Conservation (phyloP, 441 rosid genomes). For the Cnidoscolus chayamansa region DNA sequence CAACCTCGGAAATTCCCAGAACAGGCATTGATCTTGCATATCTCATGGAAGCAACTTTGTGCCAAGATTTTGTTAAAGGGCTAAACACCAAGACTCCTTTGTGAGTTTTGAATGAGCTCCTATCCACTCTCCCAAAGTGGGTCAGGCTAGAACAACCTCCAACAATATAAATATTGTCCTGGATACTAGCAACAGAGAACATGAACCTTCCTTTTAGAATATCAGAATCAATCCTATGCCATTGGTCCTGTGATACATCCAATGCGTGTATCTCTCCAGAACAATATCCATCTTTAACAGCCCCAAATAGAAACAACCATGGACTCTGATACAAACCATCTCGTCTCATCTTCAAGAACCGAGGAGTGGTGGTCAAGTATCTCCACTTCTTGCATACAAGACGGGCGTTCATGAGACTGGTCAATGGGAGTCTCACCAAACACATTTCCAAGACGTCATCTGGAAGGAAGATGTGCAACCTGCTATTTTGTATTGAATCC, state of each 20-base stretch:
- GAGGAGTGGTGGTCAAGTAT: constrained; percentile 56
- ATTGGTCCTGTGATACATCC: constrained; percentile 68
- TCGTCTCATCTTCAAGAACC: constrained; percentile 68
- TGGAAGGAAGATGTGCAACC: constrained; percentile 70
- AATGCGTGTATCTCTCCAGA: constrained; percentile 77
- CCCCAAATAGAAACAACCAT: constrained; percentile 87
- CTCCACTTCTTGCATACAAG: constrained; percentile 97
- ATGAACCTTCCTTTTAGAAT: constrained; percentile 73
- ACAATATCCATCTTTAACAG: constrained; percentile 73
- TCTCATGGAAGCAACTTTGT: constrained; percentile 75
- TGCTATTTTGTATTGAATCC: constrained; percentile 41
- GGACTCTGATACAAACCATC: constrained; percentile 69
- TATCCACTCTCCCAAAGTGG: constrained; percentile 63
- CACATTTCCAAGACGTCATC: constrained; percentile 91
- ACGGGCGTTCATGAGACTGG: constrained; percentile 76
- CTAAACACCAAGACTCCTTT: constrained; percentile 73
- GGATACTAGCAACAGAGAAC: constrained; percentile 73
- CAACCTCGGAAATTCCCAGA: constrained; percentile 70
- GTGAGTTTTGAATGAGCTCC: constrained; percentile 82
- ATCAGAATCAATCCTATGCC: constrained; percentile 75
- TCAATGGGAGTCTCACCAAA: constrained; percentile 79
- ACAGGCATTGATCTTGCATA: constrained; percentile 82
- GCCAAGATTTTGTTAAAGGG: constrained; percentile 82
- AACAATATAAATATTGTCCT: constrained; percentile 69
- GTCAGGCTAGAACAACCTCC: constrained; percentile 85